phyloP scores from a whole-genome alignment of 2,329 filamentous ascomycete genomes.

The Fusarium hainanense region DNA sequence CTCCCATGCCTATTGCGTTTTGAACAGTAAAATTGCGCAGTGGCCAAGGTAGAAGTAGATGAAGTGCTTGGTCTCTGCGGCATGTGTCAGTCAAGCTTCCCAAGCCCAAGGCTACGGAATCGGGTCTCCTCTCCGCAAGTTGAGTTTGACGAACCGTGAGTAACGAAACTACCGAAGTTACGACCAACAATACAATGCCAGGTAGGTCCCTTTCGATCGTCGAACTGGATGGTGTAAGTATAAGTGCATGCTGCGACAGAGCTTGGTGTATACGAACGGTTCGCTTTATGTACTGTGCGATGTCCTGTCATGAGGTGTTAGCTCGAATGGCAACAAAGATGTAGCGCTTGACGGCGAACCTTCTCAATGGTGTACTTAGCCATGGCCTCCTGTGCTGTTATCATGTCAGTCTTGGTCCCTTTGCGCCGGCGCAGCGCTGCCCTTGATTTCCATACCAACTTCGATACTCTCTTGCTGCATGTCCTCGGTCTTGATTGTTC shows the following conservation, averaged over 20 bases:
- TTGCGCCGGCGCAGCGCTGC: constrained; percentile 5
- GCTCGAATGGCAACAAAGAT: neutral
- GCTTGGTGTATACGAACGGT: constrained; percentile 65
- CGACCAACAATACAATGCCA: constrained; percentile 99
- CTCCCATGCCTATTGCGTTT: constrained; percentile 80
- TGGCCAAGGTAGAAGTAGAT: constrained; percentile 99
- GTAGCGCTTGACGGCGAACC: constrained; percentile 50
- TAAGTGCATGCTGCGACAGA: constrained; percentile 19
- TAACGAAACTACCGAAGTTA: constrained; percentile 99
- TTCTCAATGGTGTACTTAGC: constrained; percentile 71
- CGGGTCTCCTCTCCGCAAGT: neutral
- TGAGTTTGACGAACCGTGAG: constrained; percentile 76
- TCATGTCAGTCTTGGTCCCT: constrained; percentile 43
- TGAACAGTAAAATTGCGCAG: constrained; percentile 98
- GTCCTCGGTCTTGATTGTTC: constrained; percentile 79
- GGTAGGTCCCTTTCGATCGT: constrained; percentile 95
- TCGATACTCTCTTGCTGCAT: constrained; percentile 97
- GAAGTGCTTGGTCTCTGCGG: constrained; percentile 96
- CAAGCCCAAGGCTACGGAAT: constrained; percentile 4
- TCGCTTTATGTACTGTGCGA: constrained; percentile 95
- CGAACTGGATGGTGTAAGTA: constrained; percentile 72
- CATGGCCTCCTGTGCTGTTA: constrained; percentile 71
- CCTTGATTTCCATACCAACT: constrained; percentile 75
- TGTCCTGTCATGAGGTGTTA: constrained; percentile 72
- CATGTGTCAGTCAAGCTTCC: constrained; percentile 24